phyloP scores from a whole-genome alignment of 306 rosid genomes.

The Senna siamea region DNA sequence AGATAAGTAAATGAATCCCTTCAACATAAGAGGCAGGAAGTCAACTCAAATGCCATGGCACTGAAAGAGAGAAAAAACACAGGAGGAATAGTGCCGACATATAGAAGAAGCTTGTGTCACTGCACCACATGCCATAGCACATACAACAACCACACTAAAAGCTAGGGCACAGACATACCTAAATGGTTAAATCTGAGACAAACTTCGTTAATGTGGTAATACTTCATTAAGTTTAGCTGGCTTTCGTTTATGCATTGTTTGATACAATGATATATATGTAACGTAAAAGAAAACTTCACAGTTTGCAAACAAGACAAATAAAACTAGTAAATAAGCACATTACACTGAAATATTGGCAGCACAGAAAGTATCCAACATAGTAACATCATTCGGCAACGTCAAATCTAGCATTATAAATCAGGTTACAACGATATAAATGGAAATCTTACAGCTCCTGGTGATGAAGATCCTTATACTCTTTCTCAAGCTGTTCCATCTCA shows the following conservation, averaged over 20 bases:
- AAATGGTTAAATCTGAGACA: neutral
- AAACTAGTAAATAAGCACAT: conserved; percentile 13
- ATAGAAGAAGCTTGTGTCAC: neutral
- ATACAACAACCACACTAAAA: neutral
- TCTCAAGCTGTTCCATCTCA: conserved; percentile 85
- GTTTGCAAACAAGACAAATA: neutral
- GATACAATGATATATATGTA: neutral
- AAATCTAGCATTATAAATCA: conserved; percentile 24
- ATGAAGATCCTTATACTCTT: conserved; percentile 70
- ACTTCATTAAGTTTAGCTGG: neutral
- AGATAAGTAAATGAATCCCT: neutral
- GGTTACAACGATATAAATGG: neutral
- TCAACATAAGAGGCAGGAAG: neutral
- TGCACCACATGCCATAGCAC: neutral
- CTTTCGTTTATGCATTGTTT: neutral
- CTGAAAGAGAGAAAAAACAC: neutral
- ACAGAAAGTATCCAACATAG: conserved; percentile 6
- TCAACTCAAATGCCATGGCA: no score
- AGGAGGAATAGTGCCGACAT: neutral
- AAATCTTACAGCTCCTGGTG: conserved; percentile 74
- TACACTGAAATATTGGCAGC: conserved; percentile 1
- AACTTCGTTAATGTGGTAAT: conserved; percentile 7
- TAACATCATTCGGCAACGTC: conserved; percentile 26
- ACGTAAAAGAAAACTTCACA: conserved; percentile 2
- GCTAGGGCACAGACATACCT: neutral